Conservation (phyloP, 805 yeast species). For the Metschnikowia lachancei region DNA sequence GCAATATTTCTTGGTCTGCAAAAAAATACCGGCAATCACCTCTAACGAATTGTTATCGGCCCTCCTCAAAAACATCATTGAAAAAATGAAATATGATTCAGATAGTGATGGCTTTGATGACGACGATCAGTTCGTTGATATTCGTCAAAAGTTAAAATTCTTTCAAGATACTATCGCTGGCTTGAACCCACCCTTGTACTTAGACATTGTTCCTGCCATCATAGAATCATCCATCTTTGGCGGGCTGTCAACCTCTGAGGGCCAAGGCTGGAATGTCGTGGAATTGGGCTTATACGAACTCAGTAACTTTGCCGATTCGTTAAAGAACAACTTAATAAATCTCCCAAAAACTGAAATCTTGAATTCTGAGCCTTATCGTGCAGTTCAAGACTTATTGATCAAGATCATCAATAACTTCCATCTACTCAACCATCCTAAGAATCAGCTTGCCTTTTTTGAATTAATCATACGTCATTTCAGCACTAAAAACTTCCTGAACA, state of each 20-base stretch:
- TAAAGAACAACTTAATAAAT: slow-evolving; percentile 74
- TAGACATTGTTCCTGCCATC: slow-evolving; percentile 58
- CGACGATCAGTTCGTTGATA: slow-evolving; percentile 74
- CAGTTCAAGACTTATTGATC: slow-evolving; percentile 61
- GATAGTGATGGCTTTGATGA: slow-evolving; percentile 55
- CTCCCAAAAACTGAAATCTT: slow-evolving; percentile 63
- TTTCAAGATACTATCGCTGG: slow-evolving; percentile 80
- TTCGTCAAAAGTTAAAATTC: slow-evolving; percentile 67
- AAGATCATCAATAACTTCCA: slow-evolving; percentile 43
- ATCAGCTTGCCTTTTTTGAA: slow-evolving; percentile 81
- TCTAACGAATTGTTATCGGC: slow-evolving; percentile 54
- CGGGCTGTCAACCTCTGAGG: slow-evolving; percentile 8
- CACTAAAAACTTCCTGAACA: slow-evolving; percentile 41
- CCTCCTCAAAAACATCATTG: slow-evolving; percentile 64
- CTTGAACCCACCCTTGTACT: slow-evolving; percentile 55
- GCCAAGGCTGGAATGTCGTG: slow-evolving; percentile 43
- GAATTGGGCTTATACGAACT: slow-evolving; percentile 88
- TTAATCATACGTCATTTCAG: slow-evolving; percentile 75
- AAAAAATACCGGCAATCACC: slow-evolving; percentile 45
- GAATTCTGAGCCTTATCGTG: slow-evolving; percentile 60
- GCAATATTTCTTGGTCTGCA: slow-evolving; percentile 67
- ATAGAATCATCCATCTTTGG: slow-evolving; percentile 37
- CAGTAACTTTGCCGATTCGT: slow-evolving; percentile 71
- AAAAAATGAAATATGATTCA: slow-evolving; percentile 79
- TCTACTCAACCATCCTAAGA: slow-evolving; percentile 67